phyloP scores from a whole-genome alignment of 1,284 basidiomycete genomes.

The Cutaneotrichosporon arboriforme region DNA sequence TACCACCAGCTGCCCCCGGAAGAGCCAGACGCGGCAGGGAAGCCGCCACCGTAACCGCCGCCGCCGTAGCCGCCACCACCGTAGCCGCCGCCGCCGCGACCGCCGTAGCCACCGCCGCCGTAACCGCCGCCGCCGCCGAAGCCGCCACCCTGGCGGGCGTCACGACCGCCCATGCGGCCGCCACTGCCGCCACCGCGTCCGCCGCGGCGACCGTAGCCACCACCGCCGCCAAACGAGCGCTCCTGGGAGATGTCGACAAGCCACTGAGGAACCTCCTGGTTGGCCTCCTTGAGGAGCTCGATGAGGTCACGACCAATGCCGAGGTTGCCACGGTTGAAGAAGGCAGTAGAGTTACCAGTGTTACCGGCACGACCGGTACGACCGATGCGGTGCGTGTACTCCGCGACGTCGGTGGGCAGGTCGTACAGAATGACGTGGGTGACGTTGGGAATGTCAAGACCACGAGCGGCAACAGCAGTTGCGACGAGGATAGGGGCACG shows the following conservation, averaged over 20 bases:
- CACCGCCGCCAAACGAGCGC: slow-evolving; percentile 61
- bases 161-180: slow-evolving; percentile 59
- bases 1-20: slow-evolving; percentile 49
- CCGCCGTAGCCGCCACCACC: slow-evolving; percentile 56
- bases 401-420: slow-evolving; percentile 96
- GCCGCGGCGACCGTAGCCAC: slow-evolving; percentile 53
- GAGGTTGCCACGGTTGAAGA: slow-evolving; percentile 88
- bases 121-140: slow-evolving; percentile 43
- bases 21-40: slow-evolving; percentile 41
- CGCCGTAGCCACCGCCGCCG: slow-evolving; percentile 54
- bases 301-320: slow-evolving; percentile 88
- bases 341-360: slow-evolving; percentile 89
- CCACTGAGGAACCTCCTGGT: slow-evolving; percentile 94
- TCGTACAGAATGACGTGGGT: slow-evolving; percentile 95
- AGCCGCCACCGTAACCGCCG: slow-evolving; percentile 50
- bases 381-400: slow-evolving; percentile 97
- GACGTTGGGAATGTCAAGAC: slow-evolving; percentile 98
- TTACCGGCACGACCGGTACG: slow-evolving; percentile 99
- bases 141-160: slow-evolving; percentile 49
- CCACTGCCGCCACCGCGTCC: slow-evolving; percentile 56
- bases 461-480: slow-evolving; percentile 96
- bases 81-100: slow-evolving; percentile 52
- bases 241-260: slow-evolving; percentile 81
- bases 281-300: slow-evolving; percentile 90
- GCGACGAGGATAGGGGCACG: slow-evolving; percentile 95